These are phyloP conservation scores for Malassezia globosa DNA, from an alignment of 1,284 basidiomycete genomes.

Conservation along the genomic window DNA sequence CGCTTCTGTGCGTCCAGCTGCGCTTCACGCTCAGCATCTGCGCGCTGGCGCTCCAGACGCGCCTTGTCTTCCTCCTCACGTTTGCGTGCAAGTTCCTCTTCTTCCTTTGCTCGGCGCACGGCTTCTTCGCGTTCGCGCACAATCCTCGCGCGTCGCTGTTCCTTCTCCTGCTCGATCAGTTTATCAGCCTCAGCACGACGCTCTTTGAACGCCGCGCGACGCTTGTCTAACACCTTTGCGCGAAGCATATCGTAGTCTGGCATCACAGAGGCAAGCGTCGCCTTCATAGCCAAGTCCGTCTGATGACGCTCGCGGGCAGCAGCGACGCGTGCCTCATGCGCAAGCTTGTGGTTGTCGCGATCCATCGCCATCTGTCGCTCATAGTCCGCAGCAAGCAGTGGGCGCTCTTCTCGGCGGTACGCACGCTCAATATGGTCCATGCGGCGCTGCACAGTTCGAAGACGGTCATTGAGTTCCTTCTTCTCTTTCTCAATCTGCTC, in stretches of 20 bases:
- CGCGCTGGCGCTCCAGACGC: conserved; percentile 23
- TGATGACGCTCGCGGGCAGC: conserved; percentile 58
- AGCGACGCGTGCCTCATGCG: conserved; percentile 50
- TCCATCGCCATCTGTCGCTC: conserved; percentile 68
- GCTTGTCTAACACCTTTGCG: conserved; percentile 57
- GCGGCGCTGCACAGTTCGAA: conserved; percentile 75
- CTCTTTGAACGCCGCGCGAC: conserved; percentile 62
- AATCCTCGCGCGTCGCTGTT: conserved; percentile 52
- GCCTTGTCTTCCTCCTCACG: conserved; percentile 19
- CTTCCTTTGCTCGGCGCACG: conserved; percentile 32
- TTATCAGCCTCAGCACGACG: conserved; percentile 56
- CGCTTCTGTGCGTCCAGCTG: conserved; percentile 42
- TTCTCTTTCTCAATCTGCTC: conserved; percentile 83
- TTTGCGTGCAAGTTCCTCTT: conserved; percentile 6
- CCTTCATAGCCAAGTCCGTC: conserved; percentile 66
- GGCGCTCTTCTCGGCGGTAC: conserved; percentile 83
- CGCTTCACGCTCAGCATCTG: conserved; percentile 35
- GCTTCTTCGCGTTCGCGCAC: conserved; percentile 34
- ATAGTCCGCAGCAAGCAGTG: conserved; percentile 76
- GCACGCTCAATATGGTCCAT: conserved; percentile 94
- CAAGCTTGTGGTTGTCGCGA: conserved; percentile 55
- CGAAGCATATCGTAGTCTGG: conserved; percentile 61
- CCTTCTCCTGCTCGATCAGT: conserved; percentile 79
- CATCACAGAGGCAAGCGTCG: conserved; percentile 63
- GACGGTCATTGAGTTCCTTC: conserved; percentile 69